Evolutionary conservation across 768 basidiomycete species (phyloP), one percentile per base, ranked within the genome.

Genomic region (Rhodotorula paludigena): DNA sequence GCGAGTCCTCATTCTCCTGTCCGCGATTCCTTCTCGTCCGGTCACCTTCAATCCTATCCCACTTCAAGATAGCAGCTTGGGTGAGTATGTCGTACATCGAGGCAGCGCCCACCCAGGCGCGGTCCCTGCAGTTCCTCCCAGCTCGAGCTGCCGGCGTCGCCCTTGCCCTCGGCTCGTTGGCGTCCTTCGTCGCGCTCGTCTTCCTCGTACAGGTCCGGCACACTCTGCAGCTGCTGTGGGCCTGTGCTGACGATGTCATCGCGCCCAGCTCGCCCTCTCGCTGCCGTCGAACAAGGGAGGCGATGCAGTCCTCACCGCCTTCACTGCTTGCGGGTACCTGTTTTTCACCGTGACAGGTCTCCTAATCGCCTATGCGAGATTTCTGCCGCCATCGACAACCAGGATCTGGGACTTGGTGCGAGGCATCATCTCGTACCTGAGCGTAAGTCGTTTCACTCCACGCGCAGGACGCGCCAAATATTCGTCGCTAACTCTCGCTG

Each of bases 11-110:
- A n/a, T n/a, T n/a, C n/a, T n/a, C n/a, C n/a, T n/a, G n/a, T n/a
- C n/a, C n/a, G n/a, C n/a, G n/a, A n/a, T n/a, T n/a, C n/a, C n/a
- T n/a, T n/a, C n/a, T n/a, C n/a, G n/a, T n/a, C n/a, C n/a, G n/a
- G n/a, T n/a, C n/a, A n/a, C n/a, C n/a, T n/a, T n/a, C n/a, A n/a
- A n/a, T n/a, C n/a, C n/a, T n/a, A n/a, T n/a, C n/a, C n/a, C n/a
- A n/a, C n/a, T n/a, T n/a, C n/a, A n/a, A n/a, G n/a, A n/a, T n/a
- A n/a, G n/a, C n/a, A n/a, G n/a, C n/a, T n/a, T n/a, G n/a, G n/a
- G n/a, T n/a, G n/a, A n/a, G n/a, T n/a, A 51, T 61, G 49, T 18
- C 30, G 39, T 52, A 53, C 51, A 39, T 61, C n/a, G 25, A 61
- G 23, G 33, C 10, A 1, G 54, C 38, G 11, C n/a, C 38, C 2